Evolutionary conservation across 2,329 filamentous ascomycete species (phyloP).

Genomic region (Stachybotrys chlorohalonatus): DNA sequence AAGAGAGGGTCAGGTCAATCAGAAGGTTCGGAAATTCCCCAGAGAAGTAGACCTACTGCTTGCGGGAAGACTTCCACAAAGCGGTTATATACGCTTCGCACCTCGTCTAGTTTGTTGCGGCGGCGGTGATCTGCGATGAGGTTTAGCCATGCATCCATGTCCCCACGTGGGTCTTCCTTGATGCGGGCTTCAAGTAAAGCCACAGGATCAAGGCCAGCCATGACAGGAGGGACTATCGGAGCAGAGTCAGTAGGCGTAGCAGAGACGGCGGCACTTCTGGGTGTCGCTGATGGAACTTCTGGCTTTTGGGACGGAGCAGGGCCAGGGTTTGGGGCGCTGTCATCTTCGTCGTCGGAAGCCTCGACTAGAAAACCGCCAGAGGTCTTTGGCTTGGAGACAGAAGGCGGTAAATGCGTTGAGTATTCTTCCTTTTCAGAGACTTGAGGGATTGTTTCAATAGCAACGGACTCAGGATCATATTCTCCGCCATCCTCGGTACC

Average conservation of each 20-base stretch:
- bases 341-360: conserved; percentile 50
- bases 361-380: conserved; percentile 52
- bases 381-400: conserved; percentile 45
- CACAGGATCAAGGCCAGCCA: conserved; percentile 54
- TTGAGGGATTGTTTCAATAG: conserved; percentile 31
- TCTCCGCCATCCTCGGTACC: conserved; percentile 44
- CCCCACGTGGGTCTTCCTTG: conserved; percentile 84
- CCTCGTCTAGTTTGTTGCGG: conserved; percentile 73
- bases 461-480: conserved; percentile 50
- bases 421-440: conserved; percentile 17
- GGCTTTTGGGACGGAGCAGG: conserved; percentile 7
- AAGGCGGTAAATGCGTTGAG: conserved; percentile 16
- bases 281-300: conserved; percentile 5
- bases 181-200: conserved; percentile 83
- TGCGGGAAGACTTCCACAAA: conserved; percentile 86
- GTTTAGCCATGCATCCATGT: conserved; percentile 83
- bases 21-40: not conserved
- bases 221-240: conserved; percentile 22
- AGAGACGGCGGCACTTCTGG: conserved; percentile 6
- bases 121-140: conserved; percentile 79
- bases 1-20: conserved; percentile 16
- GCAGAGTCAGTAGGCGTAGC: conserved; percentile 13
- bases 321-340: conserved; percentile 15
- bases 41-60: conserved; percentile 56
- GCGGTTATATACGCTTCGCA: conserved; percentile 70